A percentile compares a stretch with the other conserved stretches of the same genome.
These are phyloP conservation scores for Heliamphora pulchella DNA, from an alignment of 179 eudicot species.

Conservation along the genomic window DNA sequence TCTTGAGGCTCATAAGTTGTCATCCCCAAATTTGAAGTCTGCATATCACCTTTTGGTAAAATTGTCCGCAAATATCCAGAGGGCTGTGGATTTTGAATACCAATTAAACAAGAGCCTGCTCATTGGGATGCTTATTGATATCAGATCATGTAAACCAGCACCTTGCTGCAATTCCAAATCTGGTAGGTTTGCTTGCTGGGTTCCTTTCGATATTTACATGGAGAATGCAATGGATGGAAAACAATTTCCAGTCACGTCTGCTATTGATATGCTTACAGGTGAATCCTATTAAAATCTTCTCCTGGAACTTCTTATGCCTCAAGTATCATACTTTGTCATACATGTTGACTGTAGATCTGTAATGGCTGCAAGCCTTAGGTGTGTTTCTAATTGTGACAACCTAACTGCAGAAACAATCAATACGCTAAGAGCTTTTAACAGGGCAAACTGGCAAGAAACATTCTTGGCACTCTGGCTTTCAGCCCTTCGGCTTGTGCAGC, in stretches of 20 bases:
- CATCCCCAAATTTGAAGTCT: slow-evolving; percentile 19
- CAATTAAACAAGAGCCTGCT: slow-evolving; percentile 21
- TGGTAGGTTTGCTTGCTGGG: slow-evolving; percentile 32
- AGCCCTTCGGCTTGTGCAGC: slow-evolving; percentile 39
- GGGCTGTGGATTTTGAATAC: slow-evolving; percentile 19
- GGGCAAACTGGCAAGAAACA: slow-evolving; percentile 38
- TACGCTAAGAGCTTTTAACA: slow-evolving; percentile 28
- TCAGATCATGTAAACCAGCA: slow-evolving; percentile 20
- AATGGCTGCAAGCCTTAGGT: background rate
- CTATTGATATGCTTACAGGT: slow-evolving; percentile 34
- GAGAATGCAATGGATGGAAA: slow-evolving; percentile 37
- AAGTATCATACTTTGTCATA: background rate
- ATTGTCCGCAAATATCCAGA: slow-evolving; percentile 21
- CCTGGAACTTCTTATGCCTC: background rate
- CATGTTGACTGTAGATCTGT: background rate
- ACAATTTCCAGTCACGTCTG: slow-evolving; percentile 29
- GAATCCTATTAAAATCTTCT: background rate
- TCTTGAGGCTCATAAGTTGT: slow-evolving; percentile 21
- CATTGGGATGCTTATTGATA: slow-evolving; percentile 21
- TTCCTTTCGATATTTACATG: slow-evolving; percentile 33
- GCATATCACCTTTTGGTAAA: slow-evolving; percentile 17
- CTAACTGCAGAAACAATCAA: slow-evolving; percentile 27
- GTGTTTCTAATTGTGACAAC: slow-evolving; percentile 1
- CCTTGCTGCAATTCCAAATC: slow-evolving; percentile 21
- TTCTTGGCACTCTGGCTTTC: slow-evolving; percentile 41